phyloP scores from a whole-genome alignment of 805 yeast genomes.

The Zygoascus biomembranicola region DNA sequence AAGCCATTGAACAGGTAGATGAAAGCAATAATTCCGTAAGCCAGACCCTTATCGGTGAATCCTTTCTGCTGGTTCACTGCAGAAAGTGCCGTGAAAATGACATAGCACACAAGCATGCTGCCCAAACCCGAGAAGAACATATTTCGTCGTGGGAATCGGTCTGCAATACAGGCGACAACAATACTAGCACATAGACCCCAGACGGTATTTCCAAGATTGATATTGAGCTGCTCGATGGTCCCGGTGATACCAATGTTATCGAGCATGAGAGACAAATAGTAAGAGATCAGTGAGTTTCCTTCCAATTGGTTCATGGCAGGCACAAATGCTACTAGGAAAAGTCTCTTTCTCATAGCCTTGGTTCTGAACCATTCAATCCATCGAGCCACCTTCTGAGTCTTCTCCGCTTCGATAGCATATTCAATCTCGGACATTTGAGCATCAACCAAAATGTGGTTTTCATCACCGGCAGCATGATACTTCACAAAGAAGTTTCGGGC shows the following conservation, averaged over 20 bases:
- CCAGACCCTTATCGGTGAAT: constrained; percentile 34
- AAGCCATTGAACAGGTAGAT: constrained; percentile 32
- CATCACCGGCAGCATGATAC: constrained; percentile 14
- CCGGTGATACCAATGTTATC: constrained; percentile 44
- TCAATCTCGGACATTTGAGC: constrained; percentile 23
- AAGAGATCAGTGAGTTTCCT: constrained; percentile 21
- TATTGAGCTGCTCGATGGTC: constrained; percentile 11
- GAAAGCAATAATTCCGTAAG: constrained; percentile 43
- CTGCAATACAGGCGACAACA: constrained; percentile 6
- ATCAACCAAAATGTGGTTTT: constrained; percentile 7
- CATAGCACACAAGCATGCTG: constrained; percentile 8
- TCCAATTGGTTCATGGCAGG: constrained; percentile 7
- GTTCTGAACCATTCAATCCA: constrained; percentile 15
- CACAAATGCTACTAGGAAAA: constrained; percentile 37
- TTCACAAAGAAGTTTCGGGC: constrained; percentile 15
- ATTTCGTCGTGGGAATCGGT: constrained; percentile 9
- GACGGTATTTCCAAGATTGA: constrained; percentile 14
- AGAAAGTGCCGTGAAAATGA: constrained; percentile 39
- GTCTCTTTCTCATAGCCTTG: constrained; percentile 33
- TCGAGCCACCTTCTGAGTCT: constrained; percentile 10
- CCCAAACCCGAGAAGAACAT: constrained; percentile 12
- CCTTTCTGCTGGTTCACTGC: constrained; percentile 38
- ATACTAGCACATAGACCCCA: constrained; percentile 2
- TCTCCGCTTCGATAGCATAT: constrained; percentile 17
- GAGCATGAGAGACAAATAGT: constrained; percentile 44